Evolutionary conservation across 257 asterid species (phyloP).

Genomic region (Plantago ovata): DNA sequence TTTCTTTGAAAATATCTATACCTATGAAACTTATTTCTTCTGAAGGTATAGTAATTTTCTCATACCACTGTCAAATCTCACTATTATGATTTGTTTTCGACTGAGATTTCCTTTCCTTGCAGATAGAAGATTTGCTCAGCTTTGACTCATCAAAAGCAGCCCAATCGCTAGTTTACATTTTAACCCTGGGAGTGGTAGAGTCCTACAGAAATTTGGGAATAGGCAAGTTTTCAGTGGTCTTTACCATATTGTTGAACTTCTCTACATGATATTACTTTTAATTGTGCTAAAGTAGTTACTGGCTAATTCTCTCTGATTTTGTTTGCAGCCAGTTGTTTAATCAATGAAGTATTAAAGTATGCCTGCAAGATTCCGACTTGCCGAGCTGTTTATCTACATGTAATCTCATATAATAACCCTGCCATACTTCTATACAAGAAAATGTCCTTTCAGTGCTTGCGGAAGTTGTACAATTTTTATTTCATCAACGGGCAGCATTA

Average conservation of each 20-base stretch:
- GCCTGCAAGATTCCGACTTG: conserved; percentile 67
- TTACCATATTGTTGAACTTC: conserved; percentile 2
- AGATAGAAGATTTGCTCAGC: conserved; percentile 81
- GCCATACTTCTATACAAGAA: conserved; percentile 90
- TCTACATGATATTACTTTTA: conserved; percentile 7
- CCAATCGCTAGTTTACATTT: conserved; percentile 73
- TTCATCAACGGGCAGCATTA: conserved; percentile 75
- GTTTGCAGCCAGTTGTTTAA: conserved; percentile 74
- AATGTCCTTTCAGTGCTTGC: conserved; percentile 77
- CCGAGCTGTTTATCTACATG: conserved; percentile 90
- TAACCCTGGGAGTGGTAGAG: conserved; percentile 89
- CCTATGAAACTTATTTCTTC: no score
- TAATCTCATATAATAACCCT: conserved; percentile 86
- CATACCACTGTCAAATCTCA: no score
- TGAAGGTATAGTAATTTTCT: no score
- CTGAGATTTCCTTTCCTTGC: conserved; percentile 23
- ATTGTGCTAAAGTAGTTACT: conserved; percentile 5
- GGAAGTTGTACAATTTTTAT: conserved; percentile 72
- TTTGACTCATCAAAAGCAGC: conserved; percentile 62
- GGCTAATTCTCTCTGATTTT: conserved; percentile 27
- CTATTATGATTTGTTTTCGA: background rate
- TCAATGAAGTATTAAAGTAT: conserved; percentile 72
- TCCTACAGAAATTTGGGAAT: conserved; percentile 83
- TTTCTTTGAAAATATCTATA: no score
- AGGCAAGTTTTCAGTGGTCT: conserved; percentile 42